A percentile compares a stretch with the other conserved stretches of the same genome.
phyloP scores from a whole-genome alignment of 1,139 yeast species.

The Blastobotrys ciferrii region DNA sequence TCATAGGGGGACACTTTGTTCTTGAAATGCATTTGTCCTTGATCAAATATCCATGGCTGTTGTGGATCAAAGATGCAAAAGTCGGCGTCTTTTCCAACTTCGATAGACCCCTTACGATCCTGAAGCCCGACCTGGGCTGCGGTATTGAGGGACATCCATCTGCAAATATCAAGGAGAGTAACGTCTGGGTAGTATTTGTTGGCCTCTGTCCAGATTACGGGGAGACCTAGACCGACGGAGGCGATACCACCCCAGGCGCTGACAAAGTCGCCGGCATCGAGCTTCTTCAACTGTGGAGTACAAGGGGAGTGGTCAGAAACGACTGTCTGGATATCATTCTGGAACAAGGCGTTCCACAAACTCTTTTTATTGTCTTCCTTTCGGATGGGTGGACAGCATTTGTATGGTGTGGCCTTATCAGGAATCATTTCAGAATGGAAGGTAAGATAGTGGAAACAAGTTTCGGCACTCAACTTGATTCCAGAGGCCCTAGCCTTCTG shows the following conservation, averaged over 20 bases:
- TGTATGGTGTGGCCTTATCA: slow-evolving; percentile 72
- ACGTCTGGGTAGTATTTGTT: slow-evolving; percentile 44
- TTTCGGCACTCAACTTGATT: slow-evolving; percentile 75
- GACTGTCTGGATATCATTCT: slow-evolving; percentile 67
- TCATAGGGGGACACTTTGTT: slow-evolving; percentile 85
- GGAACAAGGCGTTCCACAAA: slow-evolving; percentile 76
- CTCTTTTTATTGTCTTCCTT: slow-evolving; percentile 62
- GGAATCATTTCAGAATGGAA: slow-evolving; percentile 73
- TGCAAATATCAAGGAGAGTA: slow-evolving; percentile 57
- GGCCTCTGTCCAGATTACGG: slow-evolving; percentile 75
- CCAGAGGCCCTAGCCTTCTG: slow-evolving; percentile 59
- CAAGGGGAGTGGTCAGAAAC: slow-evolving; percentile 97
- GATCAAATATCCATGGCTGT: slow-evolving; percentile 53
- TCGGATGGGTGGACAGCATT: slow-evolving; percentile 93
- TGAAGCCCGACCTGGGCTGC: slow-evolving; percentile 78
- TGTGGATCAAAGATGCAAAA: slow-evolving; percentile 73
- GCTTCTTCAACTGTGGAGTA: slow-evolving; percentile 79
- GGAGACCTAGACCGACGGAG: slow-evolving; percentile 85
- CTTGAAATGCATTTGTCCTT: slow-evolving; percentile 64
- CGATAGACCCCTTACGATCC: slow-evolving; percentile 67
- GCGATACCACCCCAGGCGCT: slow-evolving; percentile 96
- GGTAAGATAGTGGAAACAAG: slow-evolving; percentile 86
- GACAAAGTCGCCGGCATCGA: slow-evolving; percentile 80
- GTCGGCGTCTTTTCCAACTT: slow-evolving; percentile 80
- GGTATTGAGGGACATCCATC: slow-evolving; percentile 79